Evolutionary conservation across 2,329 filamentous ascomycete species (phyloP), one percentile per base, ranked within the genome.

Genomic region (Fusarium domesticum): DNA sequence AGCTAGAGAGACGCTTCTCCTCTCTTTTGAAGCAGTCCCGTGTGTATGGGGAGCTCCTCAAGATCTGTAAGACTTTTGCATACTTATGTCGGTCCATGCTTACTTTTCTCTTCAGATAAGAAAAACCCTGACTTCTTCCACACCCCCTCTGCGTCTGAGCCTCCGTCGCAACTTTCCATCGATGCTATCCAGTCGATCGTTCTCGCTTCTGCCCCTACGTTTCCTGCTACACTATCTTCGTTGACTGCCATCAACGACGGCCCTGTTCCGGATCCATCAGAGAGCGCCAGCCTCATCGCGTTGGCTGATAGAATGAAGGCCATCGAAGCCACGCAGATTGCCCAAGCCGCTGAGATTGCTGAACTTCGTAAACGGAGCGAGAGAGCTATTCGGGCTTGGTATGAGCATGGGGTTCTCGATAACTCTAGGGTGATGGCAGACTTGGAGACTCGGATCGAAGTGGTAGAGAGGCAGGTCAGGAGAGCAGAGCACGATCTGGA

Each of bases 401-500:
- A 92, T 66, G 83, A 90, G 63, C 71, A 80, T 18, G 80, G 82
- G 4, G 74, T 93, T 34, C 70, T 95, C 37, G 76, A 77, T 10
- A 81, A 80, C 54, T 84, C 84, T 0, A 78, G 82, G 54, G 77
- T 78, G 45, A 84, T 89, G 70, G 85, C 84, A 17, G 81, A 85
- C 39, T 81, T 85, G 61, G 86, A 95, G 66, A 75, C 78, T 25
- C 74, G 85, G 38, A 65, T 91, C 11, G 78, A 80, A 64, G 71
- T 74, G 48, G 77, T 81, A 6, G 88, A 93, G 68, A 76, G 80
- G 42, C 72, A 73, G 7, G 72, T 92, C 3, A 75, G 81, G 61
- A 77, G 85, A 58, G 72, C 73, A 39, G 87, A 90, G 65, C 76
- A 53, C 15, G 56, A 60, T 18, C 18, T 52, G 15, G 58, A 60